Conservation (phyloP, 2,329 filamentous ascomycete genomes). For the Mollisia scopiformis region DNA sequence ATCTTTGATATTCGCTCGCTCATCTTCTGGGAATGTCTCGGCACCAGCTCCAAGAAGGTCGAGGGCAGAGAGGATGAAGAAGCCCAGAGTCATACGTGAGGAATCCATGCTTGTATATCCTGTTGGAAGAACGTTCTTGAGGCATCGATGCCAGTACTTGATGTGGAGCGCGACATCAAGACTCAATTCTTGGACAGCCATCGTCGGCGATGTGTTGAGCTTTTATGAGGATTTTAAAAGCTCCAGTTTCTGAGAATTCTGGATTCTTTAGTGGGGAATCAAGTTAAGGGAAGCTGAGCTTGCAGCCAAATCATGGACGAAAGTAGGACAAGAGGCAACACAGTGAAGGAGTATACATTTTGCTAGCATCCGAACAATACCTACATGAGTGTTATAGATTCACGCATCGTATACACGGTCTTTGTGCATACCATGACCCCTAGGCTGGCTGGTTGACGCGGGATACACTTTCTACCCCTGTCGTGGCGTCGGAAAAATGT, state of each 20-base stretch:
- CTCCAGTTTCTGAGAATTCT: no score
- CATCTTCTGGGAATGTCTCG: conserved; percentile 53
- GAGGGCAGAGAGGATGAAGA: conserved; percentile 84
- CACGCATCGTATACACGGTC: not conserved
- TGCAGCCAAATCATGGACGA: no score
- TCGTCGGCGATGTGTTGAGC: no score
- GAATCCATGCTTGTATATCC: conserved; percentile 89
- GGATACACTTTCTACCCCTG: conserved; percentile 2
- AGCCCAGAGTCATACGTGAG: conserved; percentile 85
- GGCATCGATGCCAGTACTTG: conserved; percentile 91
- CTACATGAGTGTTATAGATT: not conserved
- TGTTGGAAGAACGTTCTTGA: conserved; percentile 78
- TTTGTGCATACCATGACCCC: not conserved
- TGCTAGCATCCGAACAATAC: not conserved
- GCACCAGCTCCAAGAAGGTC: conserved; percentile 73
- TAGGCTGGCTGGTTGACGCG: not conserved
- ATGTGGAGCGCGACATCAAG: conserved; percentile 72
- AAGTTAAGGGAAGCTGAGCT: not conserved
- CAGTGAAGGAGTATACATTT: not conserved
- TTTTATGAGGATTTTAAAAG: no score
- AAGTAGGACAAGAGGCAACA: not conserved
- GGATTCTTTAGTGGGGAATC: not conserved
- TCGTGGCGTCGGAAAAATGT: conserved; percentile 16
- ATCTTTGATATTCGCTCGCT: conserved; percentile 53
- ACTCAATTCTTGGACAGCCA: conserved; percentile 28